These are phyloP conservation scores for Fusarium napiforme DNA, from an alignment of 2,329 filamentous ascomycete genomes.

Conservation along the genomic window DNA sequence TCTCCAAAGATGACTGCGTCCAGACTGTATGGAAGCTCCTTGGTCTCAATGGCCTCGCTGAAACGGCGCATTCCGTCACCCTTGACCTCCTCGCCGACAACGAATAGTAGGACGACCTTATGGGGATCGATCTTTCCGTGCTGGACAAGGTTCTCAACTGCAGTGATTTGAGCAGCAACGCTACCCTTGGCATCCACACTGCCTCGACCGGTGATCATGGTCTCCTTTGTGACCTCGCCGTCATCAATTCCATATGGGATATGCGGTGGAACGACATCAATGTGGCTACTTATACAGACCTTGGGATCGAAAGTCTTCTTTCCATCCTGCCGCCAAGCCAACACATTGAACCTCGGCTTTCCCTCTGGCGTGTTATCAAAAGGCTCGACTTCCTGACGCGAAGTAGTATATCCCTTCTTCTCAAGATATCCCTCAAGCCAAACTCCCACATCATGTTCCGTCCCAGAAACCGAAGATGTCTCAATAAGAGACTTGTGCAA, in stretches of 20 bases:
- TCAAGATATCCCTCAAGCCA: constrained; percentile 76
- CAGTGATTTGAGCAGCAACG: constrained; percentile 79
- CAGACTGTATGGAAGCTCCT: constrained; percentile 53
- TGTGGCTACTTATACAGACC: constrained; percentile 81
- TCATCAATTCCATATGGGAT: constrained; percentile 73
- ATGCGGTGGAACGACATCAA: constrained; percentile 80
- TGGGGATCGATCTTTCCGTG: constrained; percentile 54
- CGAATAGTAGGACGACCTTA: constrained; percentile 71
- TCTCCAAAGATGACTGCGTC: constrained; percentile 89
- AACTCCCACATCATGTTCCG: constrained; percentile 74
- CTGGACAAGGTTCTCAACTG: constrained; percentile 66
- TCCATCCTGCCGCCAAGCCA: constrained; percentile 69
- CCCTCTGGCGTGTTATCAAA: constrained; percentile 45
- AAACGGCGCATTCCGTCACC: constrained; percentile 82
- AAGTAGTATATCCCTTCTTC: constrained; percentile 55
- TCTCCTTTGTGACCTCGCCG: constrained; percentile 55
- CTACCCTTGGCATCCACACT: constrained; percentile 77
- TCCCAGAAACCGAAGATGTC: constrained; percentile 75
- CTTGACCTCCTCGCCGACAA: constrained; percentile 83
- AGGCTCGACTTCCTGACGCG: constrained; percentile 55
- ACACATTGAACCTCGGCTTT: constrained; percentile 72
- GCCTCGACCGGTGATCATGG: constrained; percentile 76
- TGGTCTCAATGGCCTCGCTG: constrained; percentile 50
- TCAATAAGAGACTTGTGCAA: constrained; percentile 81
- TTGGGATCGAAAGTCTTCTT: constrained; percentile 59